These are phyloP conservation scores for Pythium angustatum DNA, from an alignment of 352 stramenopile species.

Conservation along the genomic window DNA sequence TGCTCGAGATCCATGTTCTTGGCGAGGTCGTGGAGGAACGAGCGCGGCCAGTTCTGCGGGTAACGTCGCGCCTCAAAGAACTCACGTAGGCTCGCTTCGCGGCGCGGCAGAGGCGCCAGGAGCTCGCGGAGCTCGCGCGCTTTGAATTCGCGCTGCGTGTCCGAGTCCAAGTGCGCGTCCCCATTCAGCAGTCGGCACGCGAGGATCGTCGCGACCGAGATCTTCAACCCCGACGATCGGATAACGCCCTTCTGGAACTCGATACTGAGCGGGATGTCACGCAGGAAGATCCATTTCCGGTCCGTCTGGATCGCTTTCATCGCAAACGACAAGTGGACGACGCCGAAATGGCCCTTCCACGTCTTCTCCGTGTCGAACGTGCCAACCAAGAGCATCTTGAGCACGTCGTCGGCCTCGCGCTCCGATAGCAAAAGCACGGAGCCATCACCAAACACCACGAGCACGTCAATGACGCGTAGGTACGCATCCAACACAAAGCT, in stretches of 20 bases:
- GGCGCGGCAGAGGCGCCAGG: slow-evolving; percentile 17
- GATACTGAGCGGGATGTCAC: slow-evolving; percentile 1
- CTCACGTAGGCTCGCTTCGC: slow-evolving; percentile 30
- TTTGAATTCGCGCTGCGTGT: slow-evolving; percentile 9
- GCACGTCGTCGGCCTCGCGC: slow-evolving; percentile 15
- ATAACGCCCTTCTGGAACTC: neutral
- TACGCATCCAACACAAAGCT: slow-evolving; percentile 31
- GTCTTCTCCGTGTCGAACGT: neutral
- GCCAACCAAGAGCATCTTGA: slow-evolving; percentile 11
- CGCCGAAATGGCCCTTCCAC: slow-evolving; percentile 4
- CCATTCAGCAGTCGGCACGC: slow-evolving; percentile 13
- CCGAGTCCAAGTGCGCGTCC: slow-evolving; percentile 3
- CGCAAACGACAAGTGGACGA: slow-evolving; percentile 13
- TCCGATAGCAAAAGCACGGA: slow-evolving; percentile 20
- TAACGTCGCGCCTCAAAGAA: slow-evolving; percentile 37
- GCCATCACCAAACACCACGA: slow-evolving; percentile 14
- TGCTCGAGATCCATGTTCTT: slow-evolving; percentile 42
- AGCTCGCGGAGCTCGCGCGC: slow-evolving; percentile 24
- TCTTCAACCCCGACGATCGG: neutral
- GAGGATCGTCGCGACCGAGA: slow-evolving; percentile 4
- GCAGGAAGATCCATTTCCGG: neutral
- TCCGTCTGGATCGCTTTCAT: neutral
- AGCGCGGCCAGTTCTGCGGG: slow-evolving; percentile 39
- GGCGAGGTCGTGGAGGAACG: slow-evolving; percentile 43
- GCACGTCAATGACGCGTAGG: slow-evolving; percentile 24